Evolutionary conservation across 495 filamentous ascomycete genomes (phyloP), one percentile per base, ranked within the genome.

Genomic region (Letharia lupina): DNA sequence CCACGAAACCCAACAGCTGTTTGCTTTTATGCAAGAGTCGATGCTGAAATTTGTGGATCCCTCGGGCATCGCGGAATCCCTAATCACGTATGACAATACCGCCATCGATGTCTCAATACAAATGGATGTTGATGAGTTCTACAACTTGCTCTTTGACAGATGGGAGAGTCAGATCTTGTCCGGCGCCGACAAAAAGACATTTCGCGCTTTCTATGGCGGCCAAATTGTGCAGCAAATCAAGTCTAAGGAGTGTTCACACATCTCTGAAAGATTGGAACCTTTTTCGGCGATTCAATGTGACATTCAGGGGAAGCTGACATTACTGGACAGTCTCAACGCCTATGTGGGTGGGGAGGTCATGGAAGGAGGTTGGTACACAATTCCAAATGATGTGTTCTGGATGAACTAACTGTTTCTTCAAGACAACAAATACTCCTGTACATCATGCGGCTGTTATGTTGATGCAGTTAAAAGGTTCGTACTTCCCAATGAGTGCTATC

Each of bases 61-160:
- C 0, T 77, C 82, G 48, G 83, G 83, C 0, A 86, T 94, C 60
- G 90, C 93, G 39, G 80, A 80, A 31, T 84, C 83, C 44, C 89
- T 97, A 70, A 86, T 83, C 62, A 94, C 89, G 0, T 93, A 94
- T 69, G 92, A 96, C 39, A 89, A 91, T 59, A 80, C 86, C 23
- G 79, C 83, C n/a, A 93, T 98, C 60, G 92, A 98, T 75, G 86
- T 93, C 37, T 86, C 85, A 28, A 82, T 90, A 50, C 95, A 98
- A 73, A 97, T 98, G 91, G 94, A 99, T 72, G 95, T 96, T 18
- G 95, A 98, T 69, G 92, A 96, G 72, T 99, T 98, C 74, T 98
- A 94, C 77, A 96, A 94, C 70, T 80, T 95, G 31, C 81, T 98
- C 0, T 94, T 97, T 70, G 92, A 96, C 70, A 83, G 91, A 41